phyloP scores from a whole-genome alignment of 2,329 filamentous ascomycete genomes.

The Incumbomyces lentus region DNA sequence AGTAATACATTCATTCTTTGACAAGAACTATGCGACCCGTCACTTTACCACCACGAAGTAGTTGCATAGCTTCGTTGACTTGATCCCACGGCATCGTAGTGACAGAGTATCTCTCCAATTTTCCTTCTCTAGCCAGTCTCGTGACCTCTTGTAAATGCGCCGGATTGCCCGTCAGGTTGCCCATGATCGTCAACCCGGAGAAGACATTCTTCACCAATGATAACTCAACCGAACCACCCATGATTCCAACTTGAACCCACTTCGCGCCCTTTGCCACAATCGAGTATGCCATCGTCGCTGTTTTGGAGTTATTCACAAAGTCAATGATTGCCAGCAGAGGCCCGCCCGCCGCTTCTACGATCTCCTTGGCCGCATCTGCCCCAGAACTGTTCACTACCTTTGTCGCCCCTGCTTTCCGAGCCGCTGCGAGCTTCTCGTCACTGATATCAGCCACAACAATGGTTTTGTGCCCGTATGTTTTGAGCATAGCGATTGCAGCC shows the following conservation, averaged over 20 bases:
- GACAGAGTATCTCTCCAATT: constrained; percentile 8
- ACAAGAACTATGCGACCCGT: constrained; percentile 12
- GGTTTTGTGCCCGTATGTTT: constrained; percentile 5
- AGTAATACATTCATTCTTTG: too few relatives aligned
- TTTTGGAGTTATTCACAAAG: constrained; percentile 14
- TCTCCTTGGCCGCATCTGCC: not conserved
- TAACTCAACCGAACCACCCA: constrained; percentile 12
- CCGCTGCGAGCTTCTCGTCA: constrained; percentile 7
- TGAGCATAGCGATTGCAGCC: constrained; percentile 12
- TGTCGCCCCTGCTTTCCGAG: constrained; percentile 9
- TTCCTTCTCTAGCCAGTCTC: constrained; percentile 7
- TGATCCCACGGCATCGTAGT: constrained; percentile 8
- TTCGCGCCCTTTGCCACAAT: constrained; percentile 12
- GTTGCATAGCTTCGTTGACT: constrained; percentile 10
- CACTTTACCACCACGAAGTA: constrained; percentile 11
- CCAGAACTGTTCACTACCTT: constrained; percentile 2
- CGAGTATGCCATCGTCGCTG: constrained; percentile 6
- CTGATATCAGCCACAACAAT: constrained; percentile 12
- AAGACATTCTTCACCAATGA: constrained; percentile 9
- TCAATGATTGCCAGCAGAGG: constrained; percentile 12
- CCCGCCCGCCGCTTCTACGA: constrained; percentile 6
- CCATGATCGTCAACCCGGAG: constrained; percentile 7
- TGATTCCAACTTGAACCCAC: constrained; percentile 12
- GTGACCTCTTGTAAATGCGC: constrained; percentile 7
- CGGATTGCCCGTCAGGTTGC: constrained; percentile 9